A percentile compares a stretch with the other conserved stretches of the same genome.
Evolutionary conservation across 306 rosid genomes (phyloP).

Genomic region (Echinosophora koreensis): DNA sequence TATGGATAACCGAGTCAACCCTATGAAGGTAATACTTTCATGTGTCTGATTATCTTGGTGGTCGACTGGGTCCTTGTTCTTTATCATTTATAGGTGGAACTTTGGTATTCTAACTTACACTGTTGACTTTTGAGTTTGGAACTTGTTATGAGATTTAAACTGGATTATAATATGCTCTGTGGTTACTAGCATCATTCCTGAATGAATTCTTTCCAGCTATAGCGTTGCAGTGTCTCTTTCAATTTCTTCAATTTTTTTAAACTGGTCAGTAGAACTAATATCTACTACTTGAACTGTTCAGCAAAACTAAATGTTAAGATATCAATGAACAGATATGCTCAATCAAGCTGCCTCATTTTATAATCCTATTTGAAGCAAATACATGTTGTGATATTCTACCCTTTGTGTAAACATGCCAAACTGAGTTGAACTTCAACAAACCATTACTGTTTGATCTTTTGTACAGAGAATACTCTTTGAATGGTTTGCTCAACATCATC

Average conservation of each 20-base stretch:
- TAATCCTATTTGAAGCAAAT: background rate
- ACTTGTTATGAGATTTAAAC: background rate
- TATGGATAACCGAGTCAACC: slow-evolving; percentile 82
- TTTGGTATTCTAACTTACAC: slow-evolving; percentile 9
- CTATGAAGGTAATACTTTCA: slow-evolving; percentile 80
- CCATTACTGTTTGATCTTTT: slow-evolving; percentile 16
- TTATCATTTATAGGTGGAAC: slow-evolving; percentile 19
- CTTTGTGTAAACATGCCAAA: slow-evolving; percentile 10
- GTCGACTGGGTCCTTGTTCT: slow-evolving; percentile 18
- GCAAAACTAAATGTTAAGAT: background rate
- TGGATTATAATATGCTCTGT: slow-evolving; percentile 7
- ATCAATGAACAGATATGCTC: background rate
- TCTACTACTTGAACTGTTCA: background rate
- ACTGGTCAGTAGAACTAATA: background rate
- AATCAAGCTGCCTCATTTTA: background rate
- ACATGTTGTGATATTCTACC: background rate
- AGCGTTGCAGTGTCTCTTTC: background rate
- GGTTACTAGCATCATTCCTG: background rate
- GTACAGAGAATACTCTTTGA: slow-evolving; percentile 14
- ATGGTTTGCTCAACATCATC: background rate
- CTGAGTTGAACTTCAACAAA: slow-evolving; percentile 1
- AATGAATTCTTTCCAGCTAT: slow-evolving; percentile 18
- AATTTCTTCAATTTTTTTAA: background rate
- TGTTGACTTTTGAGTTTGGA: background rate
- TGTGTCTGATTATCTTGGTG: background rate